A percentile compares a stretch with the other conserved stretches of the same genome.
Conservation (phyloP, 257 asterid species). For the Catharanthus roseus region DNA sequence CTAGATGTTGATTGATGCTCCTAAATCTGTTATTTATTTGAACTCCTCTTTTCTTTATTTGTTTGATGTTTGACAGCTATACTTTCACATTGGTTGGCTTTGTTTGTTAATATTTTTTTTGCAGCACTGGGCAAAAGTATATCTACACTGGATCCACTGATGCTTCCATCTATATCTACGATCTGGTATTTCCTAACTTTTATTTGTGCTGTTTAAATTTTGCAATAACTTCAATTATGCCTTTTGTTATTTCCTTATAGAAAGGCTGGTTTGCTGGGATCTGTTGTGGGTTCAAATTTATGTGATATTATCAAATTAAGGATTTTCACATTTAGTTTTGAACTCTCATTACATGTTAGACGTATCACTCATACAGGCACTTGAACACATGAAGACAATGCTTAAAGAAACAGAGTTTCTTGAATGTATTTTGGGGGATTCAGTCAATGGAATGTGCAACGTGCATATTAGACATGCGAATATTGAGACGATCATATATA, state of each 20-base stretch:
- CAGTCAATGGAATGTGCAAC: neutral
- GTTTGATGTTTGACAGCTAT: neutral
- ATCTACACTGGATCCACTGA: conserved; percentile 91
- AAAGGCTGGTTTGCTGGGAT: neutral
- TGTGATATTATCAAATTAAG: neutral
- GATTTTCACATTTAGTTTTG: neutral
- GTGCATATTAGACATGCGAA: neutral
- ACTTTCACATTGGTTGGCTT: neutral
- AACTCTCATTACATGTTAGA: neutral
- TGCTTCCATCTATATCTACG: conserved; percentile 61
- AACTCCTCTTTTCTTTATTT: neutral
- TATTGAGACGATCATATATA: neutral
- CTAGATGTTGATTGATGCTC: neutral
- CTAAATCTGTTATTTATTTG: neutral
- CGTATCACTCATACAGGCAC: neutral
- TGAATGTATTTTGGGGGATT: neutral
- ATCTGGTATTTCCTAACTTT: conserved; percentile 50
- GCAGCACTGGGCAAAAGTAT: conserved; percentile 92
- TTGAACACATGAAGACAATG: neutral
- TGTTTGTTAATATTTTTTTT: conserved; percentile 13
- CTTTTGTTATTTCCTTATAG: neutral
- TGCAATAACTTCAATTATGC: neutral
- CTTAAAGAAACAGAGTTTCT: no score
- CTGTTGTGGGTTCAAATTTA: neutral
- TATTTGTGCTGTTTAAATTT: neutral